Evolutionary conservation across 345 rosid genomes (phyloP), one percentile per base, ranked within the genome.

Genomic region (Mallotus nudiflorus): DNA sequence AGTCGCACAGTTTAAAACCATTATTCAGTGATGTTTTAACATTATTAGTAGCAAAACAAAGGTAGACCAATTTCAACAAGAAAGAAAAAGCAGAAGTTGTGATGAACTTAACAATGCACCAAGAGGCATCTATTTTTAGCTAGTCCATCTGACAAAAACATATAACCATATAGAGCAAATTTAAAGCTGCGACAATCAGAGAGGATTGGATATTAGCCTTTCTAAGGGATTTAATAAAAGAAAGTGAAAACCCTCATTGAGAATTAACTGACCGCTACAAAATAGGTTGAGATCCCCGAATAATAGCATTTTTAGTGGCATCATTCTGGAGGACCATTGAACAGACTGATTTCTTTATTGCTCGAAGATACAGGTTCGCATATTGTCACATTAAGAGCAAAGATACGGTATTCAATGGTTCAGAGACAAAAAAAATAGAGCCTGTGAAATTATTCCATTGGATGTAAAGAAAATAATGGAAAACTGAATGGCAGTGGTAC

Each of bases 401-500:
- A 1, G 18, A 51, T 19, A 25, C 13, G 11, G 7, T 37, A 42
- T 50, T 20, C 72, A 13, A 42, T 48, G 29, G 16, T 20, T 22
- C 45, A 59, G 46, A 6, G 45, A 54, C 22, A 9, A 27, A 57
- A 46, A 8, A 12, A 45, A 18, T 10, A 3, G 49, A 27, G 31
- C 11, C 53, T n/a, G 28, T 52, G 15, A 10, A 18, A 51, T 48
- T 18, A 45, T 52, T 10, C 20, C 33, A 40, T 16, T 57, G 42
- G 2, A 50, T 51, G 4, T 16, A 65, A 62, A 48, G 8, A 45
- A 46, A 55, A 22, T 20, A 51, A 31, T 22, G 2, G 11, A 42
- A 51, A 13, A 50, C 9, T 51, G 22, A 63, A 4, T 31, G 57
- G 14, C 29, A 37, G 16, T 24, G 16, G 18, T 89, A 87, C 91